Conservation (phyloP, 2,329 filamentous ascomycete species). For the Hypoxylon rubiginosum region DNA sequence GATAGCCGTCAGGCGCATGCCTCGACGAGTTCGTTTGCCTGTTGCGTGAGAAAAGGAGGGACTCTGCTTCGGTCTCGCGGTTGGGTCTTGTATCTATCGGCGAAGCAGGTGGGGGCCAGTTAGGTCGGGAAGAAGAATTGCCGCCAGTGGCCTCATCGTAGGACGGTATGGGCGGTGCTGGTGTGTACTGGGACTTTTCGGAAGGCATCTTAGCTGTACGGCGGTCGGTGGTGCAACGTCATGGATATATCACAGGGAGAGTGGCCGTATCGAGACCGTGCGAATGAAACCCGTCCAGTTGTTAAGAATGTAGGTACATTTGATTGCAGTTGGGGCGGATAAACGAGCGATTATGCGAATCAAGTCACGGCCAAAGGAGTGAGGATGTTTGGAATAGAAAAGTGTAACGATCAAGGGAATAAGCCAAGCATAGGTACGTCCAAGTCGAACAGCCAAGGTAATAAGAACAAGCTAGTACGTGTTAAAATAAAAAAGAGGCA, state of each 20-base stretch:
- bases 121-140: conserved; percentile 59
- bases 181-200: conserved; percentile 70
- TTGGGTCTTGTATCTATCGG: conserved; percentile 72
- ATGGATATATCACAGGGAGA: conserved; percentile 30
- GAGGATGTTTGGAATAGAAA: conserved; percentile 36
- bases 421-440: conserved; percentile 14
- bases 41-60: conserved; percentile 73
- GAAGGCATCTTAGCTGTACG: conserved; percentile 53
- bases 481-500: conserved; percentile 20
- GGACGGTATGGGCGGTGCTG: conserved; percentile 81
- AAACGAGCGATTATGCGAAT: conserved; percentile 40
- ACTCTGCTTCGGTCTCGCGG: conserved; percentile 81
- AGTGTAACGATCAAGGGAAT: conserved; percentile 30
- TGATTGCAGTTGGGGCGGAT: conserved; percentile 22
- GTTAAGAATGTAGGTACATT: conserved; percentile 21
- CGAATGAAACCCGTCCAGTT: conserved; percentile 12
- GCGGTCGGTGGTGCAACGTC: conserved; percentile 19
- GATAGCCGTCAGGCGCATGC: conserved; percentile 71
- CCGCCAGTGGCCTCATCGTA: conserved; percentile 84
- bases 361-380: conserved; percentile 40
- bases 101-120: conserved; percentile 72
- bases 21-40: conserved; percentile 57
- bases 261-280: conserved; percentile 1
- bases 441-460: conserved; percentile 18
- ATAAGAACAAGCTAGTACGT: neutral